Evolutionary conservation across 1,284 basidiomycete species (phyloP).

Genomic region (Cryptococcus sp.): DNA sequence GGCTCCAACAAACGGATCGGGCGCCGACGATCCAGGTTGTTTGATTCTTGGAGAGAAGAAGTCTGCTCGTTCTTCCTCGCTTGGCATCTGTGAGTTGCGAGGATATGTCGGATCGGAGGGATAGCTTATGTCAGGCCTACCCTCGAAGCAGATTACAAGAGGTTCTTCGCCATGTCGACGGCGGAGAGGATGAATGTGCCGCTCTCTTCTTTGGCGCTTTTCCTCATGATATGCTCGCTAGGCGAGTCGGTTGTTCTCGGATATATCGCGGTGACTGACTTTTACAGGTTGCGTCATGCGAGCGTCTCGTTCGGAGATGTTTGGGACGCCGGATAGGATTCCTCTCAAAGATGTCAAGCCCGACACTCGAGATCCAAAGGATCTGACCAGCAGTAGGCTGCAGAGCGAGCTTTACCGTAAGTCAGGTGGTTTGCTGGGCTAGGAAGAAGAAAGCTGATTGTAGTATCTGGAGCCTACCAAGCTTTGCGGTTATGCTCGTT

Average conservation of each 20-base stretch:
- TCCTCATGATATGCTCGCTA: slow-evolving; percentile 44
- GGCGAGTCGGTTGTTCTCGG: slow-evolving; percentile 13
- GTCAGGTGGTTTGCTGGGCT: slow-evolving; percentile 12
- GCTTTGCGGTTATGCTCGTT: slow-evolving; percentile 46
- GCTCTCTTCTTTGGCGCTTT: slow-evolving; percentile 37
- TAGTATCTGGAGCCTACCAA: slow-evolving; percentile 46
- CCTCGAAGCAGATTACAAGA: slow-evolving; percentile 32
- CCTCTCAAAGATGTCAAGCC: background rate
- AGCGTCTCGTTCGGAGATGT: slow-evolving; percentile 39
- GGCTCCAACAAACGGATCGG: background rate
- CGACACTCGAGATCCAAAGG: slow-evolving; percentile 19
- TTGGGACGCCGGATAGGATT: slow-evolving; percentile 24
- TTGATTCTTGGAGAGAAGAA: slow-evolving; percentile 36
- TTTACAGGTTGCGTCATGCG: slow-evolving; percentile 38
- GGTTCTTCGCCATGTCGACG: slow-evolving; percentile 36
- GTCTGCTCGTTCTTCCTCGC: slow-evolving; percentile 39
- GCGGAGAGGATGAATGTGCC: slow-evolving; percentile 39
- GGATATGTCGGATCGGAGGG: background rate
- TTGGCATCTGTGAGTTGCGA: slow-evolving; percentile 33
- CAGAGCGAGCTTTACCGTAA: slow-evolving; percentile 45
- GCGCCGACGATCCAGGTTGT: slow-evolving; percentile 20
- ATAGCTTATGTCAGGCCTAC: slow-evolving; percentile 22
- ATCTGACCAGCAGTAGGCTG: slow-evolving; percentile 41
- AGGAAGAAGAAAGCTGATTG: background rate
- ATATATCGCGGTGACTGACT: slow-evolving; percentile 1